These are phyloP conservation scores for Mrakia blollopis DNA, from an alignment of 768 basidiomycete species.

Conservation along the genomic window DNA sequence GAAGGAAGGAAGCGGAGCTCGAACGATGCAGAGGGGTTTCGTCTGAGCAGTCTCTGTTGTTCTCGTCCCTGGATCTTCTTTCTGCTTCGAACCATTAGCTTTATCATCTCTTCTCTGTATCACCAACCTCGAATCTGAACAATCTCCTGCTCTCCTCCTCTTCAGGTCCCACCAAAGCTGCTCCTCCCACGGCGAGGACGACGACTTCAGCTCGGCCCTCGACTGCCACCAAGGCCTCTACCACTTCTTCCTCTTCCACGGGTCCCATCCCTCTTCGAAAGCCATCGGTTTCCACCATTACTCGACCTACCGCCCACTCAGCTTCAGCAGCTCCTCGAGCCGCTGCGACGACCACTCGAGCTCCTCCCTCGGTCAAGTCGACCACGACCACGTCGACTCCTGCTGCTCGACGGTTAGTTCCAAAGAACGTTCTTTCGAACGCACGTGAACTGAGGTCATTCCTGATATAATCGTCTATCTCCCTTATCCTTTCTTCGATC, in stretches of 20 bases:
- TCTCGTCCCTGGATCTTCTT: not conserved
- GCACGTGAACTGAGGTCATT: too few species aligned
- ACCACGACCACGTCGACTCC: not conserved
- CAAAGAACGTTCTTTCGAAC: not conserved
- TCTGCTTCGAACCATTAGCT: not conserved
- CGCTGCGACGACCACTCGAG: not conserved
- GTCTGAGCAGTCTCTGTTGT: not conserved
- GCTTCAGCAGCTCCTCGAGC: not conserved
- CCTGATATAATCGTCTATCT: not conserved
- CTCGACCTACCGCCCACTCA: not conserved
- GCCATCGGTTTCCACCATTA: constrained; percentile 2
- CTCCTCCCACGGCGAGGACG: not conserved
- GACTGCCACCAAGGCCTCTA: not conserved
- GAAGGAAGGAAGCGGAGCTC: not conserved
- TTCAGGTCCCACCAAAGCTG: not conserved
- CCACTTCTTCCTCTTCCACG: constrained; percentile 3
- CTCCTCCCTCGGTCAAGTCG: not conserved
- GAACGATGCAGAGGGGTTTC: not conserved
- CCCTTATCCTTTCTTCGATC: too few species aligned
- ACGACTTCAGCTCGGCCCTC: not conserved
- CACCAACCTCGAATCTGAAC: not conserved
- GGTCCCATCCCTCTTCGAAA: constrained; percentile 6
- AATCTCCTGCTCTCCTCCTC: not conserved
- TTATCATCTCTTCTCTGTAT: too few species aligned
- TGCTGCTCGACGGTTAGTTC: constrained; percentile 8